Evolutionary conservation across 306 rosid genomes (phyloP).

Genomic region (Macrotyloma uniflorum): DNA sequence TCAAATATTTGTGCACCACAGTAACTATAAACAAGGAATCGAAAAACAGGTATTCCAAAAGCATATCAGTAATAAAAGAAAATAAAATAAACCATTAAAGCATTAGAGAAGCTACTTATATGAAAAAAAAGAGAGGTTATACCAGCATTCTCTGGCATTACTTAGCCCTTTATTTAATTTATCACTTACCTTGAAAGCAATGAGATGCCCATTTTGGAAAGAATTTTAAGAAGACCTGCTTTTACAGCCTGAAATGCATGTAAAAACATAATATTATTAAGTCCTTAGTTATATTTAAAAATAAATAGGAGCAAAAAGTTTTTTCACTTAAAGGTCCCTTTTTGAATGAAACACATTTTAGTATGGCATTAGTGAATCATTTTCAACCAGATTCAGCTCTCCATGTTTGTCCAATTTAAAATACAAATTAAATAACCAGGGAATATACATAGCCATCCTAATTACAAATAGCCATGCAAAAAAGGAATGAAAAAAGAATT

Average conservation of each 20-base stretch:
- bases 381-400: constrained; percentile 20
- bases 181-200: constrained; percentile 85
- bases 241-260: constrained; percentile 74
- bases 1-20: constrained; percentile 99
- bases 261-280: constrained; percentile 19
- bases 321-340: background rate
- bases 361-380: background rate
- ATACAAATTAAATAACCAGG: constrained; percentile 7
- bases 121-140: background rate
- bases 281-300: background rate
- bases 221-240: constrained; percentile 95
- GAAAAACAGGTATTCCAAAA: constrained; percentile 39
- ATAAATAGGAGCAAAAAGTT: background rate
- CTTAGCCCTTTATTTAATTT: background rate
- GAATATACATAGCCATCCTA: constrained; percentile 5
- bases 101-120: constrained; percentile 17
- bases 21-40: constrained; percentile 62
- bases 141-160: background rate
- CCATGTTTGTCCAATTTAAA: background rate
- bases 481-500: background rate
- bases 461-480: background rate
- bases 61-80: constrained; percentile 17
- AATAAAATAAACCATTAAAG: constrained; percentile 20
- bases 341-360: constrained; percentile 17
- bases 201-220: constrained; percentile 97